Base-by-base conservation (phyloP, 805 yeast genomes). In the Lipomyces lipofer region DNA sequence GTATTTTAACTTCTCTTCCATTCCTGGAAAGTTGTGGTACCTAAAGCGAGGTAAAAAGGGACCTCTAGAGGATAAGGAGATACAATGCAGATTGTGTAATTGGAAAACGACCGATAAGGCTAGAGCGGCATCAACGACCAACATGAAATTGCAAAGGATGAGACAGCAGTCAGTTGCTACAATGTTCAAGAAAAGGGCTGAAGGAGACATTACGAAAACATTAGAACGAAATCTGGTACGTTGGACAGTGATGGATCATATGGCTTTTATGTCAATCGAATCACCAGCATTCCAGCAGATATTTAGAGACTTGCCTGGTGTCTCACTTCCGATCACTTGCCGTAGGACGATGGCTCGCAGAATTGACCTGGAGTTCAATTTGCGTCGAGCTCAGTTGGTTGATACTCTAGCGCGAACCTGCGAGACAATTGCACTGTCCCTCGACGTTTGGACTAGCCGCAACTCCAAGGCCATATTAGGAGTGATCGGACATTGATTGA, bases 371-470 rank as follows among this genome's bases (percentile, higher is more conserved):
- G 36, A 32, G 19, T 17, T 32, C 38, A 4, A 12, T 32, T 32
- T 15, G 19, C 36, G n/a, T 32, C 36, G 36, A 32, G 19, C 36
- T 32, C 38, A 4, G 12, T 32, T 32, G 36, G 19, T 32, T 2
- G 4, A 32, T 5, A 13, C 6, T 3, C 39, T 35, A 4, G 2
- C 19, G 6, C 39, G 2, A 15, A 35, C 22, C 1, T 35, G 39
- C 9, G 10, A 12, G 22, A 29, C 36, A 21, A 43, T 43, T 27
- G 29, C 47, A 17, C 25, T 43, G 4, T 43, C 32, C 36, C 19
- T 43, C 1, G 35, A 6, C 13, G 47, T 43, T 27, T 43, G 47
- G 47, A 43, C 47, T 21, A 43, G 47, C 36, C 24, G 5, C 5
- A 43, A 15, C 15, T 22, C 24, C 24, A 27, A 10, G n/a, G 19